Conservation (phyloP, 1,139 yeast genomes). For the Candida sanyaensis region DNA sequence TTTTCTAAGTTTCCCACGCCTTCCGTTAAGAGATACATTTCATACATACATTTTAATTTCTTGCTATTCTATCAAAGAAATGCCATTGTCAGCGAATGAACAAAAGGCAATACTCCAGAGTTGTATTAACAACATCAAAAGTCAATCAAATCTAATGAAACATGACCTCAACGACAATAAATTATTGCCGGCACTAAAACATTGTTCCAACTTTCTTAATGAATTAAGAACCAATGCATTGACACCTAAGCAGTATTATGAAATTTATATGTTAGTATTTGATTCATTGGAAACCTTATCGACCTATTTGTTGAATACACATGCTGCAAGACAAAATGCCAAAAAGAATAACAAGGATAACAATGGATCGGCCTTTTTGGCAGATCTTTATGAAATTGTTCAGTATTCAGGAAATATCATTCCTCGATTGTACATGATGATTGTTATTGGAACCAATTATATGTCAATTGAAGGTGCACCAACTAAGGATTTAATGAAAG, state of each 20-base stretch:
- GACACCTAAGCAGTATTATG: slow-evolving; percentile 92
- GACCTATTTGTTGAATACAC: slow-evolving; percentile 63
- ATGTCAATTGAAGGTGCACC: slow-evolving; percentile 82
- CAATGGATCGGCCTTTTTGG: slow-evolving; percentile 62
- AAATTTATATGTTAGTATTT: slow-evolving; percentile 79
- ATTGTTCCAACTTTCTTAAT: slow-evolving; percentile 78
- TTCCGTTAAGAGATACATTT: not conserved
- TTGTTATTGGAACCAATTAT: slow-evolving; percentile 90
- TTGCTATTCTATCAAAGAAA: not conserved
- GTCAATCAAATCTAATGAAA: slow-evolving; percentile 77
- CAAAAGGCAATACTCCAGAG: slow-evolving; percentile 38
- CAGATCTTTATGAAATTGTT: slow-evolving; percentile 90
- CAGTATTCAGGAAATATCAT: slow-evolving; percentile 94
- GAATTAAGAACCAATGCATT: slow-evolving; percentile 78
- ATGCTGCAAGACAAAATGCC: slow-evolving; percentile 35
- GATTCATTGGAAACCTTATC: slow-evolving; percentile 79
- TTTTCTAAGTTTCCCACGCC: not conserved
- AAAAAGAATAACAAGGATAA: slow-evolving; percentile 1
- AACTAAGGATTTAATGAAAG: slow-evolving; percentile 83
- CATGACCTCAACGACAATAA: slow-evolving; percentile 70
- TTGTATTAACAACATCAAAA: slow-evolving; percentile 59
- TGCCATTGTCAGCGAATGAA: slow-evolving; percentile 12
- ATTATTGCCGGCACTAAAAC: slow-evolving; percentile 85
- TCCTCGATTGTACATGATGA: slow-evolving; percentile 91
- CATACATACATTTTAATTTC: not conserved